A percentile compares a stretch with the other conserved stretches of the same genome.
phyloP scores from a whole-genome alignment of 2,329 filamentous ascomycete species.

The Stemphylium lycopersici region DNA sequence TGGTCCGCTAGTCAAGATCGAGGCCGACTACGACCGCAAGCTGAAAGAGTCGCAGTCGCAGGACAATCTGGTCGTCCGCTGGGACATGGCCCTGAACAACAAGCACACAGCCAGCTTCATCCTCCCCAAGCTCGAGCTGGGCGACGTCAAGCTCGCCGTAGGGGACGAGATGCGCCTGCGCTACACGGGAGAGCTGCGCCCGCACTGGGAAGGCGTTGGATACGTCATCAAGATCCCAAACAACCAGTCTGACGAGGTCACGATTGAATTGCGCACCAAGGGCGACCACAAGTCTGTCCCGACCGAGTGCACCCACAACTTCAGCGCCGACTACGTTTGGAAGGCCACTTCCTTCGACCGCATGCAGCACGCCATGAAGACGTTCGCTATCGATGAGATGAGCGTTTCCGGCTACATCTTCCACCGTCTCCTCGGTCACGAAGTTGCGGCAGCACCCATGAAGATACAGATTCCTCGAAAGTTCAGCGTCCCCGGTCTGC shows the following conservation, averaged over 20 bases:
- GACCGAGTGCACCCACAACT: slow-evolving; percentile 95
- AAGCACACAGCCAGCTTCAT: slow-evolving; percentile 96
- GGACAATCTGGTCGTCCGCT: slow-evolving; percentile 90
- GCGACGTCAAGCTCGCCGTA: slow-evolving; percentile 96
- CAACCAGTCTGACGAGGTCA: slow-evolving; percentile 98
- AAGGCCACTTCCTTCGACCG: slow-evolving; percentile 99
- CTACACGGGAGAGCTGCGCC: slow-evolving; percentile 91
- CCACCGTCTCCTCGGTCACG: slow-evolving; percentile 92
- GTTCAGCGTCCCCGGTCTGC: slow-evolving; percentile 91
- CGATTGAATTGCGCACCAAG: slow-evolving; percentile 89
- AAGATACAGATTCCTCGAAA: slow-evolving; percentile 96
- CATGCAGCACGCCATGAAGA: slow-evolving; percentile 99
- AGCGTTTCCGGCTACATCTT: slow-evolving; percentile 99
- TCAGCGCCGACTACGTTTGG: slow-evolving; percentile 99
- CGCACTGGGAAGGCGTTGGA: slow-evolving; percentile 95
- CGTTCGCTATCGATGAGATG: slow-evolving; percentile 96
- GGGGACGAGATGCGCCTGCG: slow-evolving; percentile 98
- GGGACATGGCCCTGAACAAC: slow-evolving; percentile 95
- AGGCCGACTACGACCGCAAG: slow-evolving; percentile 98
- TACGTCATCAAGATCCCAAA: slow-evolving; percentile 99
- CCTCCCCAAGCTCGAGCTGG: slow-evolving; percentile 94
- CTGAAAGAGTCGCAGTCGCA: slow-evolving; percentile 98
- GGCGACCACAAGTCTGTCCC: slow-evolving; percentile 96
- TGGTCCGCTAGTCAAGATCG: slow-evolving; percentile 96
- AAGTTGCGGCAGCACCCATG: slow-evolving; percentile 92